These are phyloP conservation scores for Talinum fruticosum DNA, from an alignment of 148 eudicot genomes.

Conservation along the genomic window DNA sequence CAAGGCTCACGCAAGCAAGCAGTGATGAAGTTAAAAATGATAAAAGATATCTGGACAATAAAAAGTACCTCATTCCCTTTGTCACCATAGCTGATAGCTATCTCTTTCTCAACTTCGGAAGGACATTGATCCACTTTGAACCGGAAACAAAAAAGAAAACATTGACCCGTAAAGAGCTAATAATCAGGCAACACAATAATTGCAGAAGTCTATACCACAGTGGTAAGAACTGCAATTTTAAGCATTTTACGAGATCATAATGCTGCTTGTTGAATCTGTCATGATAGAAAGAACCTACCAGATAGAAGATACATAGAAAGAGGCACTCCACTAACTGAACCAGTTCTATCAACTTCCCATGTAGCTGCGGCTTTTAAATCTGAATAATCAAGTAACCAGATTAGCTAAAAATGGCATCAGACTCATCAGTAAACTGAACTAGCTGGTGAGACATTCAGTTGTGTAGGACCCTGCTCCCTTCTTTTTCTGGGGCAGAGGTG, in stretches of 20 bases:
- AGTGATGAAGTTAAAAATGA: neutral
- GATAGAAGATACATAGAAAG: slow-evolving; percentile 90
- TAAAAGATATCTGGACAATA: neutral
- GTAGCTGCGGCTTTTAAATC: slow-evolving; percentile 76
- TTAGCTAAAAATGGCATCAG: slow-evolving; percentile 14
- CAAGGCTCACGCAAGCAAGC: neutral
- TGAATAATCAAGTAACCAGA: slow-evolving; percentile 32
- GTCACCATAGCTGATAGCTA: slow-evolving; percentile 87
- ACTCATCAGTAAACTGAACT: slow-evolving; percentile 3
- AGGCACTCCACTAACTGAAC: slow-evolving; percentile 67
- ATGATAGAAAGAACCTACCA: slow-evolving; percentile 37
- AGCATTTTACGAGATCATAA: neutral
- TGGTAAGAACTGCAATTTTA: no score
- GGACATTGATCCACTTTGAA: slow-evolving; percentile 44
- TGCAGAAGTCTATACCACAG: slow-evolving; percentile 8
- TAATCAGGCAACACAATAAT: neutral
- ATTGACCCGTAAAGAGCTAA: slow-evolving; percentile 1
- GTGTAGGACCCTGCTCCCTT: neutral
- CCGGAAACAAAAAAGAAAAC: slow-evolving; percentile 12
- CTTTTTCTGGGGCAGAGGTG: neutral
- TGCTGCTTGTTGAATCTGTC: slow-evolving; percentile 8
- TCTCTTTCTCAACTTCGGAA: slow-evolving; percentile 50
- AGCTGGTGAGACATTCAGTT: neutral
- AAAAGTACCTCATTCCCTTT: slow-evolving; percentile 94
- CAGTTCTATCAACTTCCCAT: slow-evolving; percentile 95